phyloP scores from a whole-genome alignment of 163 green algal genomes.

The Prototheca wickerhamii region DNA sequence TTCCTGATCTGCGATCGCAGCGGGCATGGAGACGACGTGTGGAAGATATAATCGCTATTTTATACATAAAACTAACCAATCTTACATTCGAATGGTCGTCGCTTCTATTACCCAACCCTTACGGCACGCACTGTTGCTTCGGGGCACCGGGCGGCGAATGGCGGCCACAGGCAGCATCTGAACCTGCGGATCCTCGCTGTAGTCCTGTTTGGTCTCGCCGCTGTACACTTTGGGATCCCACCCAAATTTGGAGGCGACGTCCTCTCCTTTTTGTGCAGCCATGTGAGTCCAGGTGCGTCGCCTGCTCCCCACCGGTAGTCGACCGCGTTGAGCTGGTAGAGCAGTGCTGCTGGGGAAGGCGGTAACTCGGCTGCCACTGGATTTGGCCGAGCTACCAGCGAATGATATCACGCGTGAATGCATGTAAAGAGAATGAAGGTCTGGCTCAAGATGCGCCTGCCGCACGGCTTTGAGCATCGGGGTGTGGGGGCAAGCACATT shows the following conservation, averaged over 20 bases:
- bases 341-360: too few relatives aligned
- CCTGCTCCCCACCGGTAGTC: too few relatives aligned
- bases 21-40: too few relatives aligned
- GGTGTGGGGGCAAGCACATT: too few relatives aligned
- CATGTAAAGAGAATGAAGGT: too few relatives aligned
- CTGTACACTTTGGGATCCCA: not conserved
- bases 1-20: slow-evolving; percentile 9
- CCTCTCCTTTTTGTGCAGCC: not conserved
- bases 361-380: too few relatives aligned
- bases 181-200: slow-evolving; percentile 4
- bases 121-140: slow-evolving; percentile 10
- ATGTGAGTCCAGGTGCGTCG: too few relatives aligned
- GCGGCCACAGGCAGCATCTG: slow-evolving; percentile 4
- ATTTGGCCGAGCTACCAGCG: too few relatives aligned
- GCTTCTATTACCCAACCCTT: not conserved
- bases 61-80: not conserved
- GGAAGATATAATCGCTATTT: not conserved
- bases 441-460: too few relatives aligned
- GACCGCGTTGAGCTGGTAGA: too few relatives aligned
- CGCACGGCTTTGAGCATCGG: too few relatives aligned
- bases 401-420: too few relatives aligned
- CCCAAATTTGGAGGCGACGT: not conserved
- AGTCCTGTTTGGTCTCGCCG: not conserved
- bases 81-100: not conserved
- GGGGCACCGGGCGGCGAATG: slow-evolving; percentile 12